Conservation (phyloP, 768 basidiomycete genomes). For the Calvatia gigantea region DNA sequence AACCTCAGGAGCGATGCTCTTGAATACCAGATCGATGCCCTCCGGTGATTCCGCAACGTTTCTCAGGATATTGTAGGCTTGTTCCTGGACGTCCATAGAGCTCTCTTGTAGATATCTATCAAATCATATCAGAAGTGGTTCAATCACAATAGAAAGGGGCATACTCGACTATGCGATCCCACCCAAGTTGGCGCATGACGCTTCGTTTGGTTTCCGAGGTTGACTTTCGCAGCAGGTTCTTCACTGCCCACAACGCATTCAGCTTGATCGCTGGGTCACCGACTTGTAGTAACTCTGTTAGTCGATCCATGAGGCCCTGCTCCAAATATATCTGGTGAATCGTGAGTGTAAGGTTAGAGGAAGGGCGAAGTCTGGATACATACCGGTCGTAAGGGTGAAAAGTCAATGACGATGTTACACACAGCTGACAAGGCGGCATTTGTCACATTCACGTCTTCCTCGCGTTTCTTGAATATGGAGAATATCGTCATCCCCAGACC, state of each 20-base stretch:
- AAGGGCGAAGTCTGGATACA: slow-evolving; percentile 23
- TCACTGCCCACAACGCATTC: slow-evolving; percentile 83
- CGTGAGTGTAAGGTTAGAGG: background rate
- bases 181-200: slow-evolving; percentile 69
- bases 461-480: slow-evolving; percentile 34
- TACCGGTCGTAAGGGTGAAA: slow-evolving; percentile 75
- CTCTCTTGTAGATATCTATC: slow-evolving; percentile 52
- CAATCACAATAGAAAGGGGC: slow-evolving; percentile 18
- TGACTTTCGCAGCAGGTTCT: slow-evolving; percentile 74
- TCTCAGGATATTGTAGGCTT: slow-evolving; percentile 61
- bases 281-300: slow-evolving; percentile 50
- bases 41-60: slow-evolving; percentile 66
- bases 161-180: slow-evolving; percentile 56
- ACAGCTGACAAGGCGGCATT: slow-evolving; percentile 70
- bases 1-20: slow-evolving; percentile 31
- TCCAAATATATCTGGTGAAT: slow-evolving; percentile 56
- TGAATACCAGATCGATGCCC: slow-evolving; percentile 60
- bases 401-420: slow-evolving; percentile 85
- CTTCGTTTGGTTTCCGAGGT: slow-evolving; percentile 53
- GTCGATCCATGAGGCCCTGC: slow-evolving; percentile 60
- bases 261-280: slow-evolving; percentile 56
- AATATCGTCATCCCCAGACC: slow-evolving; percentile 75
- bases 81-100: slow-evolving; percentile 60
- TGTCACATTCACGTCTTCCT: slow-evolving; percentile 66
- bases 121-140: background rate